A percentile compares a stretch with the other conserved stretches of the same genome.
These are phyloP conservation scores for Chlorella sp. DNA, from an alignment of 139 green algal genomes.

Conservation along the genomic window DNA sequence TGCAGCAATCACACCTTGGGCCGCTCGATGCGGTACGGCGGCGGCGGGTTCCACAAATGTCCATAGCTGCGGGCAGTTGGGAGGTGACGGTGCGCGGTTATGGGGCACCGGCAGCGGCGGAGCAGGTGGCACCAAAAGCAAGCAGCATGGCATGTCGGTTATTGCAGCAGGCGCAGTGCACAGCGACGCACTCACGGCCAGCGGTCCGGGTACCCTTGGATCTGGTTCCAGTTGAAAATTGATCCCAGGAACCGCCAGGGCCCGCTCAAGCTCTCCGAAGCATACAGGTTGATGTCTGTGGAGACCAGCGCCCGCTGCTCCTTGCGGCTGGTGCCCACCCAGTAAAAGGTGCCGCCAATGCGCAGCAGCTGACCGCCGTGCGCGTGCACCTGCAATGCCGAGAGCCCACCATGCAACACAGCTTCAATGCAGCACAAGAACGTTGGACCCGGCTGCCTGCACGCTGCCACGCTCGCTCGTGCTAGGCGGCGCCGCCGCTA, in stretches of 20 bases:
- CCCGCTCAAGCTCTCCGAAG: background rate
- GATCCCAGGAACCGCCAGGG: background rate
- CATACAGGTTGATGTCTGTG: slow-evolving; percentile 19
- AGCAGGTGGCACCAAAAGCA: background rate
- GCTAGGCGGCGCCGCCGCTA: background rate
- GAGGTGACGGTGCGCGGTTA: background rate
- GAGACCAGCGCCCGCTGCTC: background rate
- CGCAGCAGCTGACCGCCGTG: background rate
- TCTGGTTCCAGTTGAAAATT: slow-evolving; percentile 10
- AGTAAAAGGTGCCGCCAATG: background rate
- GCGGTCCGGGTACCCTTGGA: slow-evolving; percentile 11
- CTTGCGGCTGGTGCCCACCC: slow-evolving; percentile 20
- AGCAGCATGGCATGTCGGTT: background rate
- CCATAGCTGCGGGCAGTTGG: background rate
- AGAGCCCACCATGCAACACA: no score
- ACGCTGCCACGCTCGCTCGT: no score
- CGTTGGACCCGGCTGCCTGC: no score
- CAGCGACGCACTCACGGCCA: background rate
- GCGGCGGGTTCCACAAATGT: background rate
- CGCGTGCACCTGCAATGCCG: background rate
- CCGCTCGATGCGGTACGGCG: slow-evolving; percentile 26
- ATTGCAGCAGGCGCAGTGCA: no score
- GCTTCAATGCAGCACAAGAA: no score
- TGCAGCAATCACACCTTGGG: slow-evolving; percentile 2
- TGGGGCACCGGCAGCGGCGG: background rate